Evolutionary conservation across 2,329 filamentous ascomycete genomes (phyloP), one percentile per base, ranked within the genome.

Genomic region (Penicillium sclerotiorum): DNA sequence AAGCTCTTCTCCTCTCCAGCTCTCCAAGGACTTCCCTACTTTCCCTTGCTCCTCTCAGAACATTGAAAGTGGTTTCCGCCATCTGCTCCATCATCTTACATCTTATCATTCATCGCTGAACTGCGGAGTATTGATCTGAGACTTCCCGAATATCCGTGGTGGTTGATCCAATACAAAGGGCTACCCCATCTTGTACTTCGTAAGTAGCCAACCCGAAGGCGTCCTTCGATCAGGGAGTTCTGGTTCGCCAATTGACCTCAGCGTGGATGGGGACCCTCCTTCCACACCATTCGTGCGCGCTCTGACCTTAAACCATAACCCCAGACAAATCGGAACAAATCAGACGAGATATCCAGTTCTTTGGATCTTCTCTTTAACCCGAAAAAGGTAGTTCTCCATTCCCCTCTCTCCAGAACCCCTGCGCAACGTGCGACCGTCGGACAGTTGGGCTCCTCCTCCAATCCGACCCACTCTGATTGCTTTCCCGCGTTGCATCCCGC

Each of bases 231-330:
- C 52, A 60, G 55, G 55, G 49, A 60, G 58, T 55, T 68, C 60
- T 70, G 67, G 68, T 71, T 71, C 68, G 68, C 63, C 68, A 69
- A 71, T 71, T 70, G 63, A 58, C 52, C 58, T 59, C 56, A 62
- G 54, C 60, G 57, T 56, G 56, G 50, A 51, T 46, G 47, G 55
- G 56, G 59, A 55, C 57, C 54, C 55, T 61, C 59, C n/a, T 55
- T 63, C 60, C 54, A 44, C 47, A 33, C 47, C 33, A 44, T 36
- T 49, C 41, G 40, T n/a, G n/a, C 38, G 50, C 53, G 56, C 50
- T 55, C 49, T 54, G 50, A 59, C 53, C 47, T 44, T 41, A 25
- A 39, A 33, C 36, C 27, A 37, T 22, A 32, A 41, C 41, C 35
- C 47, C 50, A 55, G 48, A 41, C 57, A 50, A 60, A 61, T 59